phyloP scores from a whole-genome alignment of 2,329 filamentous ascomycete species.

The Botryotinia convoluta region DNA sequence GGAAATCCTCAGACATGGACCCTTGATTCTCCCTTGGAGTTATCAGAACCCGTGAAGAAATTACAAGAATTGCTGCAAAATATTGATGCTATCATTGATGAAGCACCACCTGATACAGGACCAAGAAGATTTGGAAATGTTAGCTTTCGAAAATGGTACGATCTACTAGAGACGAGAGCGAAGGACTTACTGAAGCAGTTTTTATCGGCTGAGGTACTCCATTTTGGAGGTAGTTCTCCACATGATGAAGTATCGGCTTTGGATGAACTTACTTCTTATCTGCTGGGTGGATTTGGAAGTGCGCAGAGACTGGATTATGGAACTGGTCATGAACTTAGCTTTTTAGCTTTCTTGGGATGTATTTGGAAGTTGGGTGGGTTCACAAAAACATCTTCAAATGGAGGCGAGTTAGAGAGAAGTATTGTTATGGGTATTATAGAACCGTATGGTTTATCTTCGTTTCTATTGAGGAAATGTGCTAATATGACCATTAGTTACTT shows the following conservation, averaged over 20 bases:
- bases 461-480: constrained; percentile 13
- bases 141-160: constrained; percentile 83
- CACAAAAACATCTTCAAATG: constrained; percentile 46
- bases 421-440: constrained; percentile 83
- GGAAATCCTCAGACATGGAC: constrained; percentile 51
- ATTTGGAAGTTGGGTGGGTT: constrained; percentile 91
- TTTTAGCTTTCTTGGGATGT: constrained; percentile 83
- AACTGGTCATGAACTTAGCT: constrained; percentile 93
- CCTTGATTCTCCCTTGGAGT: constrained; percentile 42
- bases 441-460: constrained; percentile 56
- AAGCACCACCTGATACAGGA: constrained; percentile 80
- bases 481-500: constrained; percentile 59
- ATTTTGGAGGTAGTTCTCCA: constrained; percentile 25
- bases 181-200: constrained; percentile 55
- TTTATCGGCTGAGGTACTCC: constrained; percentile 49
- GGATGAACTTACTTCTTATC: constrained; percentile 73
- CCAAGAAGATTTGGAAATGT: constrained; percentile 89
- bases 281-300: constrained; percentile 85
- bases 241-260: constrained; percentile 46
- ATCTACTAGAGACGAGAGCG: constrained; percentile 60
- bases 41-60: constrained; percentile 51
- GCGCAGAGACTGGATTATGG: constrained; percentile 89
- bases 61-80: constrained; percentile 65
- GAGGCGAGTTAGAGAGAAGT: constrained; percentile 65
- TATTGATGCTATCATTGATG: constrained; percentile 66